Evolutionary conservation across 2,329 filamentous ascomycete genomes (phyloP), one percentile per base, ranked within the genome.

Genomic region (Hymenotorrendiella dingleyae): DNA sequence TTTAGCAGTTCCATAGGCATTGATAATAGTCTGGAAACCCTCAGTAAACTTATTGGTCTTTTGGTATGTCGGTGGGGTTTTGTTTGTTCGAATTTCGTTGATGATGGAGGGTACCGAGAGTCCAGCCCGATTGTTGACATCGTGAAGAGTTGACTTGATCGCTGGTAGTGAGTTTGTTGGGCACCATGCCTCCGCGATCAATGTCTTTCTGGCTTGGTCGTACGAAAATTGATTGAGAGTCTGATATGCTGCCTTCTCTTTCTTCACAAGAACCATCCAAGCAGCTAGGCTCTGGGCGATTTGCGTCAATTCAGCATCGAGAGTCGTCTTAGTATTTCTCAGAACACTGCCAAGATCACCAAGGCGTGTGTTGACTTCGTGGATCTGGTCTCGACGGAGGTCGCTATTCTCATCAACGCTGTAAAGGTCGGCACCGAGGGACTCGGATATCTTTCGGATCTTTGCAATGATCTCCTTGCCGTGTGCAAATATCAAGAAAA

Each of bases 1-100:
- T 54, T 94, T 97, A 47, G 93, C 86, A 30, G 93, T 96, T 61
- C 93, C 94, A 61, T 98, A 98, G 21, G 94, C 93, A 59, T 98
- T 91, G 64, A 98, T 94, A 64, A 98, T 98, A 45, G 91, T 97
- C 67, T 98, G 93, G 72, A 98, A 98, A 19, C 84, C 93, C 59
- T 96, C 84, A 3, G 94, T 98, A 62, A 97, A 97, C 67, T 91
- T 95, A 74, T 98, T 98, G 23, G 90, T 96, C 71, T 94, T 94
- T 66, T 96, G 80, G 65, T 94, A 97, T 1, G 93, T 98, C 1
- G 93, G 93, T 20, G 94, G 93, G 5, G 87, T 97, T 74, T 96
- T 97, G 69, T 90, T 95, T 32, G 91, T 97, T 57, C 82, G 83
- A 62, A 98, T 93, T 70, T 95, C 89, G 65, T 97, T 97, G 71